Conservation (phyloP, 1,284 basidiomycete genomes). For the Wolfiporia cocos region DNA sequence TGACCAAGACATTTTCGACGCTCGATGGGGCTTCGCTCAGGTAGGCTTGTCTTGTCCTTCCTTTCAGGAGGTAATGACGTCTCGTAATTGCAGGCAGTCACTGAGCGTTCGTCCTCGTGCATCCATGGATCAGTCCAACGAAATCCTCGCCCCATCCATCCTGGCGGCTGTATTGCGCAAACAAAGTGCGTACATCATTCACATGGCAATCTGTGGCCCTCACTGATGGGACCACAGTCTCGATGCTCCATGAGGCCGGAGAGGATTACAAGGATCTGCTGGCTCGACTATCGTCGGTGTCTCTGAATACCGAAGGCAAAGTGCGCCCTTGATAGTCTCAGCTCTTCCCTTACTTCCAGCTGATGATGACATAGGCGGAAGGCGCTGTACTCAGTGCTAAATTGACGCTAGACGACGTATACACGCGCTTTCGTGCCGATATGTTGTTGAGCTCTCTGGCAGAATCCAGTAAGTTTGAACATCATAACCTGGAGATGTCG, state of each 20-base stretch:
- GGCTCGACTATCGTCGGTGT: conserved; percentile 53
- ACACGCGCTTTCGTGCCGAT: conserved; percentile 73
- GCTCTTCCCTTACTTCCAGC: too few relatives aligned
- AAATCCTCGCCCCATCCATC: conserved; percentile 61
- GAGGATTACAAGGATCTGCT: conserved; percentile 53
- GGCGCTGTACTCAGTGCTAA: conserved; percentile 69
- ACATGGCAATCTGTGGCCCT: conserved; percentile 3
- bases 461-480: conserved; percentile 66
- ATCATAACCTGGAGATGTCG: neutral
- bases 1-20: conserved; percentile 47
- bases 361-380: conserved; percentile 67
- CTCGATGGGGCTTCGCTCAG: conserved; percentile 38
- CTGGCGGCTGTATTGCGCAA: conserved; percentile 65
- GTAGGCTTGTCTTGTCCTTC: conserved; percentile 25
- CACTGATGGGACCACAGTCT: conserved; percentile 49
- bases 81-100: conserved; percentile 40
- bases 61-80: conserved; percentile 8
- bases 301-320: conserved; percentile 44
- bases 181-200: conserved; percentile 49
- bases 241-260: conserved; percentile 62
- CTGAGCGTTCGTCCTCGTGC: too few relatives aligned
- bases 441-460: conserved; percentile 83
- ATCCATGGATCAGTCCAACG: too few relatives aligned
- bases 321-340: too few relatives aligned
- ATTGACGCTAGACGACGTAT: conserved; percentile 68